phyloP scores from a whole-genome alignment of 768 basidiomycete genomes.

The Collybia sp. region DNA sequence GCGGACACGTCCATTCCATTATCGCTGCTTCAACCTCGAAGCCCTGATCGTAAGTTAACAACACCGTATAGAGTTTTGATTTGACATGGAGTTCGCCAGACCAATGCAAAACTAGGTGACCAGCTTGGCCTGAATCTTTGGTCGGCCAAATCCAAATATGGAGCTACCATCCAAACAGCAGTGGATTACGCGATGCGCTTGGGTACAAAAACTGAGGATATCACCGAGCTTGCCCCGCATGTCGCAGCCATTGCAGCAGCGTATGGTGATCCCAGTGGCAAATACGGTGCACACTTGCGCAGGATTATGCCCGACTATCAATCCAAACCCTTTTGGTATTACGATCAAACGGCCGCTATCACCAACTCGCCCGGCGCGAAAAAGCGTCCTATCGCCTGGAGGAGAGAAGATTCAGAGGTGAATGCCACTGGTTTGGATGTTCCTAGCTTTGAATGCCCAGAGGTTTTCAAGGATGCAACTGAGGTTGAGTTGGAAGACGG shows the following conservation, averaged over 20 bases:
- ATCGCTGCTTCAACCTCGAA: conserved; percentile 62
- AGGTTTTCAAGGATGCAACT: no score
- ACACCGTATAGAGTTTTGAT: not conserved
- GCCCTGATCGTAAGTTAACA: conserved; percentile 54
- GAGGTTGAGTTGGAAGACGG: conserved; percentile 31
- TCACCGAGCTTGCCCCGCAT: conserved; percentile 48
- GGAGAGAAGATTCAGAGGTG: not conserved
- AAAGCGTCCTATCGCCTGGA: conserved; percentile 11
- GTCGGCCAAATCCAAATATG: conserved; percentile 11
- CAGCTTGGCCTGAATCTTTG: no score
- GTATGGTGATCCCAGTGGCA: conserved; percentile 61
- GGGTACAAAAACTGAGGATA: conserved; percentile 25
- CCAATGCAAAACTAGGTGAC: no score
- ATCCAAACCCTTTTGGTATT: no score
- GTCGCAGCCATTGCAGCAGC: conserved; percentile 51
- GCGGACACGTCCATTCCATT: conserved; percentile 63
- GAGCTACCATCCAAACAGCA: conserved; percentile 54
- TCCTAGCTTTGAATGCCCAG: no score
- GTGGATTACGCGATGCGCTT: conserved; percentile 53
- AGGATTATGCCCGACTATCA: conserved; percentile 28
- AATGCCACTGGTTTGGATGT: no score
- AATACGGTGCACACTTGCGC: conserved; percentile 45
- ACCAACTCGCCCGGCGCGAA: conserved; percentile 28
- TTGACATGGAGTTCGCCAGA: no score
- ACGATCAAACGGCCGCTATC: conserved; percentile 22